These are phyloP conservation scores for Trichocomaceae sp. DNA, from an alignment of 2,329 filamentous ascomycete genomes.

Conservation along the genomic window DNA sequence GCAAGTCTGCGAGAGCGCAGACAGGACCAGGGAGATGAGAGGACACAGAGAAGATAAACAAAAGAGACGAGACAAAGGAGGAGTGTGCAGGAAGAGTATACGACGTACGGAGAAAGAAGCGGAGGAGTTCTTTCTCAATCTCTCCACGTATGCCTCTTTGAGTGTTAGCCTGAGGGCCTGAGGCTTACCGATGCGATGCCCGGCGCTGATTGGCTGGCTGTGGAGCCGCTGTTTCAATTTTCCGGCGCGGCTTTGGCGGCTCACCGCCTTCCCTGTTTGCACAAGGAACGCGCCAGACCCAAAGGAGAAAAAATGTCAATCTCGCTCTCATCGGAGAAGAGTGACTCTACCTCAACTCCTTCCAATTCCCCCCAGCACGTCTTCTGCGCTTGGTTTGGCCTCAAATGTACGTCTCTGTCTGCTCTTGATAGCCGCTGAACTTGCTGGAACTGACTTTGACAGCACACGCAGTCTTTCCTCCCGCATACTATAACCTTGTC, in stretches of 20 bases:
- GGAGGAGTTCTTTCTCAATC: conserved; percentile 8
- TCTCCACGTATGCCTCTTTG: conserved; percentile 23
- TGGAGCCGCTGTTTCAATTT: conserved; percentile 6
- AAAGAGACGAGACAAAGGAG: conserved; percentile 14
- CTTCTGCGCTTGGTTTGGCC: not conserved
- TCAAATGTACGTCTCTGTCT: conserved; percentile 6
- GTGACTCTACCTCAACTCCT: not conserved
- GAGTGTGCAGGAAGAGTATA: too few relatives aligned
- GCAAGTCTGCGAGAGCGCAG: conserved; percentile 7
- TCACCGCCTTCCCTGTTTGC: conserved; percentile 7
- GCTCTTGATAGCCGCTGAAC: not conserved
- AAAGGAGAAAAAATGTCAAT: conserved; percentile 13
- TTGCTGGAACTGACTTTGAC: not conserved
- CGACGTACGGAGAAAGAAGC: too few relatives aligned
- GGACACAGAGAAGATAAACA: conserved; percentile 13
- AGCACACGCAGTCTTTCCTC: conserved; percentile 2
- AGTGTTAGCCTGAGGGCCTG: too few relatives aligned
- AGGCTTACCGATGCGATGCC: conserved; percentile 1
- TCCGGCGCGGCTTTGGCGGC: not conserved
- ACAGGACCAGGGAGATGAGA: conserved; percentile 8
- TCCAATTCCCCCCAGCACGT: conserved; percentile 4
- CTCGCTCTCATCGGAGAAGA: conserved; percentile 7
- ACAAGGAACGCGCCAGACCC: conserved; percentile 7
- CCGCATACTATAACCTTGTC: conserved; percentile 1
- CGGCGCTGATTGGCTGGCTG: conserved; percentile 1